phyloP scores from a whole-genome alignment of 176 grass and related monocot species.

The maize (Zea mays) region Zm-B73-REFERENCE-NAM-5.0 NC_050098.1:220900501-220901000 shows the following conservation, averaged over 20 bases:
- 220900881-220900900: constrained; percentile 45
- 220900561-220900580: constrained; percentile 70
- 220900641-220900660: not conserved
- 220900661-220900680: not conserved
- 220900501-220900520: constrained; percentile 78
- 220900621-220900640: not conserved
- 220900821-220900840: not conserved
- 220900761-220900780: not conserved
- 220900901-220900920: constrained; percentile 43
- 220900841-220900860: not conserved
- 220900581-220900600: constrained; percentile 71
- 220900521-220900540: constrained; percentile 62
- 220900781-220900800: not conserved
- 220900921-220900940: constrained; percentile 34
- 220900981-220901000: constrained; percentile 23
- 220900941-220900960: constrained; percentile 30
- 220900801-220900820: not conserved
- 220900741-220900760: not conserved
- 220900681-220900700: not conserved
- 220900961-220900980: constrained; percentile 17
- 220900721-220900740: constrained; percentile 33
- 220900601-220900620: constrained; percentile 67
- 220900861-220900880: not conserved
- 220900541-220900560: constrained; percentile 45
- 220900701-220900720: constrained; percentile 43